Evolutionary conservation across 2,329 filamentous ascomycete genomes (phyloP).

Genomic region (Colletotrichum phormii): DNA sequence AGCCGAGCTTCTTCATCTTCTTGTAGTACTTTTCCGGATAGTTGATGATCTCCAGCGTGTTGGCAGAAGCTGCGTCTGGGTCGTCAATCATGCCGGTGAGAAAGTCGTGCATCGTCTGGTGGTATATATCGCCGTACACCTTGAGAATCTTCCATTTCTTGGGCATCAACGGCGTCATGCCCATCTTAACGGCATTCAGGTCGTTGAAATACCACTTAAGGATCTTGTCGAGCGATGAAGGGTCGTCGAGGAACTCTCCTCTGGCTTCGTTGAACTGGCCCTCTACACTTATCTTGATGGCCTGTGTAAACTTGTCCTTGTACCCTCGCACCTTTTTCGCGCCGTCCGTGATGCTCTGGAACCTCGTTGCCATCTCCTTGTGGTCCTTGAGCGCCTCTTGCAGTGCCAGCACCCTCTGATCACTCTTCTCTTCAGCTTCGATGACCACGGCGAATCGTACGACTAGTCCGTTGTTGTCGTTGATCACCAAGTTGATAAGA

Average conservation of each 20-base stretch:
- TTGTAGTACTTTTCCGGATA: conserved; percentile 97
- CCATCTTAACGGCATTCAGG: conserved; percentile 91
- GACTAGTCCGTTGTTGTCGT: conserved; percentile 88
- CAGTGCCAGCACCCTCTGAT: conserved; percentile 88
- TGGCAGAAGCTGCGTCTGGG: conserved; percentile 83
- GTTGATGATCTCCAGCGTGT: conserved; percentile 91
- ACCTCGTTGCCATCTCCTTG: conserved; percentile 90
- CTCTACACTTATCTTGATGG: conserved; percentile 79
- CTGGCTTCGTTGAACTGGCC: conserved; percentile 79
- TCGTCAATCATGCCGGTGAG: conserved; percentile 86
- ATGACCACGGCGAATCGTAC: conserved; percentile 93
- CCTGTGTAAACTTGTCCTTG: conserved; percentile 92
- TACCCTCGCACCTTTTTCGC: conserved; percentile 94
- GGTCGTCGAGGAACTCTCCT: conserved; percentile 84
- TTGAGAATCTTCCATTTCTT: conserved; percentile 97
- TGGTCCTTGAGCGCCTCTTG: conserved; percentile 97
- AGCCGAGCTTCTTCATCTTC: conserved; percentile 93
- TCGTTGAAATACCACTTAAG: conserved; percentile 99
- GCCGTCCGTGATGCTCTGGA: conserved; percentile 94
- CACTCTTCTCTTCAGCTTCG: conserved; percentile 95
- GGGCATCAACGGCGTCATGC: conserved; percentile 92
- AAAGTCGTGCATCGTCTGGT: conserved; percentile 95
- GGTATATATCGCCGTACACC: conserved; percentile 91
- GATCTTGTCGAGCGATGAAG: conserved; percentile 84
- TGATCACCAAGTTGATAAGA: conserved; percentile 86